Percentiles rank a stretch among this genome's conserved stretches.
Conservation (phyloP, 2,329 filamentous ascomycete genomes). For the Colletotrichum sp. region DNA sequence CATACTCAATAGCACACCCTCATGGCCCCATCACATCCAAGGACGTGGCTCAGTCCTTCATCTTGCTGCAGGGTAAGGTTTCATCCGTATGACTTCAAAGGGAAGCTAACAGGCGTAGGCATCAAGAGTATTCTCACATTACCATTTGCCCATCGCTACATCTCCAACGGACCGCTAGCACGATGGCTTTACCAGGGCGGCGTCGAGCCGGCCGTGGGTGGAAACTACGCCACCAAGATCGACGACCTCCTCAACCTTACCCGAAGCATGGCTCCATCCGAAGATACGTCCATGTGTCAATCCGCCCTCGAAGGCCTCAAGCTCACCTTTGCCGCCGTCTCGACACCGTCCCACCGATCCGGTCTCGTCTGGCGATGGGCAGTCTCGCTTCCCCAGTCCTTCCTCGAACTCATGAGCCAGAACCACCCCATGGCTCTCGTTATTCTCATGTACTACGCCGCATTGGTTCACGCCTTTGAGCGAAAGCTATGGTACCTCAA, state of each 20-base stretch:
- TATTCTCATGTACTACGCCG: constrained; percentile 25
- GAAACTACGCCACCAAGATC: constrained; percentile 6
- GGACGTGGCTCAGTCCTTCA: constrained; percentile 24
- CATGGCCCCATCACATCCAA: not conserved
- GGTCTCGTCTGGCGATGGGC: constrained; percentile 25
- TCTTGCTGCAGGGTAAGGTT: constrained; percentile 19
- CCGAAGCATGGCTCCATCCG: constrained; percentile 14
- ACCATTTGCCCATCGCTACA: constrained; percentile 3
- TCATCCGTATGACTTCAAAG: not conserved
- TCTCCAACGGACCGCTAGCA: constrained; percentile 7
- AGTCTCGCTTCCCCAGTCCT: constrained; percentile 19
- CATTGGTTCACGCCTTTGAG: constrained; percentile 14
- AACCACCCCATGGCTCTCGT: constrained; percentile 22
- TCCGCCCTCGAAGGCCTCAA: constrained; percentile 15
- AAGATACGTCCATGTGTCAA: constrained; percentile 15
- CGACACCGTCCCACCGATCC: not conserved
- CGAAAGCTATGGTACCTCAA: constrained; percentile 19
- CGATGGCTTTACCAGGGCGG: constrained; percentile 18
- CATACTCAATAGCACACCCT: constrained; percentile 21
- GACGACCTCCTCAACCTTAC: constrained; percentile 15
- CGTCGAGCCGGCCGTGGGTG: constrained; percentile 1
- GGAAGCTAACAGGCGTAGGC: not conserved
- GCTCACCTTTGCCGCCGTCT: constrained; percentile 9
- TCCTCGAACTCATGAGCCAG: constrained; percentile 21
- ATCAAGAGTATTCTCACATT: constrained; percentile 22